A percentile compares a stretch with the other conserved stretches of the same genome.
These are phyloP conservation scores for Ganoderma lingzhi DNA, from an alignment of 1,284 basidiomycete species.

Conservation along the genomic window DNA sequence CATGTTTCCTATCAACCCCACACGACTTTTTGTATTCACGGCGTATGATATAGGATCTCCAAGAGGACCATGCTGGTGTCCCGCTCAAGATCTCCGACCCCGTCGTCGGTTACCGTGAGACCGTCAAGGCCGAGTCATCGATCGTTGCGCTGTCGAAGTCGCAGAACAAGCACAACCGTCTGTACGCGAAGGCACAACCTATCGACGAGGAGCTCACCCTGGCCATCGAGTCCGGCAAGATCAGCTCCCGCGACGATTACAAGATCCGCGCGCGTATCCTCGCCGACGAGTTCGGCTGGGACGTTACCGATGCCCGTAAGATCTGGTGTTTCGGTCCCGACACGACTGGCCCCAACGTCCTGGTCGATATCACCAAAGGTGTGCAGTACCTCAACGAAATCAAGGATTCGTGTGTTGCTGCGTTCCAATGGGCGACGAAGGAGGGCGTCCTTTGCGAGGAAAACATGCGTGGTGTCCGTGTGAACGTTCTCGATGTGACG, in stretches of 20 bases:
- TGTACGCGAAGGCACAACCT: constrained; percentile 94
- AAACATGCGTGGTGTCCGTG: constrained; percentile 98
- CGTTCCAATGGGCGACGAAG: constrained; percentile 99
- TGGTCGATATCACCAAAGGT: constrained; percentile 99
- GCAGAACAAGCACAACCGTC: constrained; percentile 99
- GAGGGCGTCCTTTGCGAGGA: constrained; percentile 98
- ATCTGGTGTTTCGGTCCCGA: constrained; percentile 99
- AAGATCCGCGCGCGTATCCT: constrained; percentile 95
- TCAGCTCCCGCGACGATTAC: constrained; percentile 96
- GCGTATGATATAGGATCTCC: constrained; percentile 74
- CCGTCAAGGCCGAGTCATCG: constrained; percentile 94
- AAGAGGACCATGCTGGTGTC: constrained; percentile 99
- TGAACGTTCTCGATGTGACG: constrained; percentile 97
- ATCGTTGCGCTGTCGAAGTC: constrained; percentile 99
- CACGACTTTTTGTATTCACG: not conserved
- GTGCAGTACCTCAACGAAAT: constrained; percentile 99
- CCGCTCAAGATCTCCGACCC: constrained; percentile 99
- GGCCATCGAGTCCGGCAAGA: constrained; percentile 90
- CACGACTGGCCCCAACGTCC: constrained; percentile 95
- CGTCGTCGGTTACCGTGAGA: constrained; percentile 98
- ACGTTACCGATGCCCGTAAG: constrained; percentile 99
- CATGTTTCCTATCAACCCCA: not conserved
- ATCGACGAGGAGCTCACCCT: constrained; percentile 94
- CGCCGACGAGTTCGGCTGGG: constrained; percentile 98
- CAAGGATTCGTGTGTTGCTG: constrained; percentile 99